A percentile compares a stretch with the other conserved stretches of the same genome.
Conservation (phyloP, 1,284 basidiomycete species). For the Volvariella volvacea region DNA sequence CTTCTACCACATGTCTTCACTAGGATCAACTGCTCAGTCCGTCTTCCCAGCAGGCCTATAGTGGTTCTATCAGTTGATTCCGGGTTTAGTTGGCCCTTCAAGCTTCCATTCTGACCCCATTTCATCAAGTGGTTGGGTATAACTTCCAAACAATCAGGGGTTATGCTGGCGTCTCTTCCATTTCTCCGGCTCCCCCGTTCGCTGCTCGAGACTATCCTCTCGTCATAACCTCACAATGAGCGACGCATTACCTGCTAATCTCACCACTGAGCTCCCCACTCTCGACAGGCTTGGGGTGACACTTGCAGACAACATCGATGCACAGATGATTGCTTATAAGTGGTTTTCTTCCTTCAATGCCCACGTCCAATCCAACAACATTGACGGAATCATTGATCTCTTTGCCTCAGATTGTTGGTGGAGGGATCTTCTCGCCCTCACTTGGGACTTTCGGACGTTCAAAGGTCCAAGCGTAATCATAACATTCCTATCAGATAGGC, state of each 20-base stretch:
- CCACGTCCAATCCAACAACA: slow-evolving; percentile 26
- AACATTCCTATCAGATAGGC: slow-evolving; percentile 39
- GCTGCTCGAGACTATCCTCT: slow-evolving; percentile 11
- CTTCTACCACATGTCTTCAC: no score
- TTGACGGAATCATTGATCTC: slow-evolving; percentile 27
- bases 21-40: no score
- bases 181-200: no score
- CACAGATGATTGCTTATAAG: slow-evolving; percentile 26
- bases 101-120: no score
- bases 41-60: no score
- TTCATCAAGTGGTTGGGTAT: no score
- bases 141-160: no score
- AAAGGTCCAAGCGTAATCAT: slow-evolving; percentile 33
- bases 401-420: slow-evolving; percentile 43
- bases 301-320: slow-evolving; percentile 28
- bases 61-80: no score
- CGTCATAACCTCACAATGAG: slow-evolving; percentile 6
- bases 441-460: slow-evolving; percentile 65
- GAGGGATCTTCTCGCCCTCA: slow-evolving; percentile 57
- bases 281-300: slow-evolving; percentile 34
- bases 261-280: slow-evolving; percentile 30
- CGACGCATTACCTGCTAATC: slow-evolving; percentile 4
- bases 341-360: slow-evolving; percentile 42
- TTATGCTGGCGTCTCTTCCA: no score
- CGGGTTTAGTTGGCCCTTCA: no score